phyloP scores from a whole-genome alignment of 78 protist genomes.

The Chrysochromulina parva region DNA sequence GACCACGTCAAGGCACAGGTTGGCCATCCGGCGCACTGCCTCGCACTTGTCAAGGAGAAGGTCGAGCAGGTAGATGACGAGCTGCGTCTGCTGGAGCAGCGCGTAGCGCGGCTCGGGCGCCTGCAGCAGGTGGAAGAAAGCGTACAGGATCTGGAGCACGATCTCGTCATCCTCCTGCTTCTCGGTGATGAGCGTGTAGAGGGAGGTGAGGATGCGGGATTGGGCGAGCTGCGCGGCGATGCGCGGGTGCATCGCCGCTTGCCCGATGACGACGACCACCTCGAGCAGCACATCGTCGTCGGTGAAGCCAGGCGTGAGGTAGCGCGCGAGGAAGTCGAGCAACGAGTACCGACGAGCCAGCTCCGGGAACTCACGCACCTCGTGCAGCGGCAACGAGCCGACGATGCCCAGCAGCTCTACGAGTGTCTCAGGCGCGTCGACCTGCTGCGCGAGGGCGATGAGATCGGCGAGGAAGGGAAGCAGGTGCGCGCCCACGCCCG shows the following conservation, averaged over 20 bases:
- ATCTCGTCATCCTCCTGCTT: constrained; percentile 40
- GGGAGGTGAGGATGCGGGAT: neutral
- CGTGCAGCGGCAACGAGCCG: neutral
- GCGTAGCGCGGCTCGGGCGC: neutral
- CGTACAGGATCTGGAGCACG: constrained; percentile 4
- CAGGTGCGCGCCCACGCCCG: neutral
- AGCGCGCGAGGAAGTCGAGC: neutral
- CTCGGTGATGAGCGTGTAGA: neutral
- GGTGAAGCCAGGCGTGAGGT: neutral
- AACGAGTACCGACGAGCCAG: neutral
- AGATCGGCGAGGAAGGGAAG: neutral
- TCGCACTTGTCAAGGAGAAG: neutral
- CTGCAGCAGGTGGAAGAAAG: constrained; percentile 4
- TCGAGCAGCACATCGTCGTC: constrained; percentile 15
- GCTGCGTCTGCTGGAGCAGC: neutral
- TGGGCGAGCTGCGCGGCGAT: neutral
- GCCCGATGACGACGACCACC: neutral
- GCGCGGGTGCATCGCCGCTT: neutral
- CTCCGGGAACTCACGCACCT: neutral
- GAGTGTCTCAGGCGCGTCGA: neutral
- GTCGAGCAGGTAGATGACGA: neutral
- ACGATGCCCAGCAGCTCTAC: constrained; percentile 31
- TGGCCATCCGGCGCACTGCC: neutral
- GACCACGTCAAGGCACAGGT: neutral
- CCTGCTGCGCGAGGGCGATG: neutral